Evolutionary conservation across 2,329 filamentous ascomycete species (phyloP).

Genomic region (Epichloe gansuensis): DNA sequence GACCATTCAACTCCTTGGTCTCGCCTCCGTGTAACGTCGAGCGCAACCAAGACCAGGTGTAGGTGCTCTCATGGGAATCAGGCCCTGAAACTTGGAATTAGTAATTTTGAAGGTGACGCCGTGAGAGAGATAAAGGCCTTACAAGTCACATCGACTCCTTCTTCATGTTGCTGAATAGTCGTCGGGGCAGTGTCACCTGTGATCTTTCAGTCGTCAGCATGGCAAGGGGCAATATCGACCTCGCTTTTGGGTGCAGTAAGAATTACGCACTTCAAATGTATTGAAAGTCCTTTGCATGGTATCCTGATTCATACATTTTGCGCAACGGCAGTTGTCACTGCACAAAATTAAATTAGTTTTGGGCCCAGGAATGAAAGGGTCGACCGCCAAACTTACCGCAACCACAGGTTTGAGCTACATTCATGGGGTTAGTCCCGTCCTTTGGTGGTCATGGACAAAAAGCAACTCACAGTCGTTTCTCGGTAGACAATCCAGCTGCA

Average conservation of each 20-base stretch:
- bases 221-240: neutral
- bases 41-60: constrained; percentile 42
- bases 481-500: neutral
- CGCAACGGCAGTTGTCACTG: constrained; percentile 31
- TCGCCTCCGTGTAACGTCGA: constrained; percentile 19
- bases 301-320: constrained; percentile 27
- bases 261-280: constrained; percentile 24
- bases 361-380: neutral
- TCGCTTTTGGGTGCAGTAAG: neutral
- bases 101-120: neutral
- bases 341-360: constrained; percentile 12
- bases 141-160: constrained; percentile 25
- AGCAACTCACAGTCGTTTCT: constrained; percentile 6
- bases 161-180: constrained; percentile 14
- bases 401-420: constrained; percentile 11
- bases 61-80: constrained; percentile 57
- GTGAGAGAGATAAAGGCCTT: constrained; percentile 1
- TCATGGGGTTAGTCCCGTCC: neutral
- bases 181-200: constrained; percentile 18
- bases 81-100: constrained; percentile 39
- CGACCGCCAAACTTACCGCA: constrained; percentile 9
- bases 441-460: neutral
- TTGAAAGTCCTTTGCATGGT: constrained; percentile 31
- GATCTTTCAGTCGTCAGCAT: constrained; percentile 15
- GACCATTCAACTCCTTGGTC: constrained; percentile 16